These are phyloP conservation scores for Colletotrichum costaricense DNA, from an alignment of 2,329 filamentous ascomycete species.

Conservation along the genomic window DNA sequence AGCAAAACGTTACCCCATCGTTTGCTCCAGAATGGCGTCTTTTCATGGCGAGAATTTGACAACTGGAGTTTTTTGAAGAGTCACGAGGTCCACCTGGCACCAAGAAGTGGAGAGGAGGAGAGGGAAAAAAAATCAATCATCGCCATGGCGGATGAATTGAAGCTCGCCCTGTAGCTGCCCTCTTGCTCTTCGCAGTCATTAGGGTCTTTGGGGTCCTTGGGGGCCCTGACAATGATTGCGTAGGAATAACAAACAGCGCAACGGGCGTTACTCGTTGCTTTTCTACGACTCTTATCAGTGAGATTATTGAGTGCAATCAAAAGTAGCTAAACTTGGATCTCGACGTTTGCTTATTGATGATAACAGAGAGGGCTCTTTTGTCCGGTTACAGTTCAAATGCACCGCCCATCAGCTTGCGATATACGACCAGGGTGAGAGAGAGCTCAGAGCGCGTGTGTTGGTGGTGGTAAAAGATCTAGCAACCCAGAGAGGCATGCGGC, in stretches of 20 bases:
- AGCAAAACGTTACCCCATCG: conserved; percentile 34
- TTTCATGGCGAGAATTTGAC: conserved; percentile 4
- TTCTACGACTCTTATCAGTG: conserved; percentile 22
- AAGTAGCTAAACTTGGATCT: neutral
- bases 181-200: neutral
- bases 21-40: conserved; percentile 31
- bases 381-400: neutral
- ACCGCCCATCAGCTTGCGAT: neutral
- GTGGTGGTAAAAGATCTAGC: neutral
- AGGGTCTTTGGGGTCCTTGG: neutral
- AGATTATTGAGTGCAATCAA: conserved; percentile 5
- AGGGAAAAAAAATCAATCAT: neutral
- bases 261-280: conserved; percentile 12
- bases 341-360: conserved; percentile 24
- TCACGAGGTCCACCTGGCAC: conserved; percentile 20
- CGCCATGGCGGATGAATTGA: neutral
- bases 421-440: neutral
- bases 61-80: neutral
- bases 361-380: conserved; percentile 2
- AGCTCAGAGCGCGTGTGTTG: neutral
- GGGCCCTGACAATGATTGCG: neutral
- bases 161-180: neutral
- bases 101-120: conserved; percentile 6
- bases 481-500: conserved; percentile 11
- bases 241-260: neutral